Evolutionary conservation across 306 rosid genomes (phyloP), one percentile per base, ranked within the genome.

Genomic region (Psophocarpus tetragonolobus): DNA sequence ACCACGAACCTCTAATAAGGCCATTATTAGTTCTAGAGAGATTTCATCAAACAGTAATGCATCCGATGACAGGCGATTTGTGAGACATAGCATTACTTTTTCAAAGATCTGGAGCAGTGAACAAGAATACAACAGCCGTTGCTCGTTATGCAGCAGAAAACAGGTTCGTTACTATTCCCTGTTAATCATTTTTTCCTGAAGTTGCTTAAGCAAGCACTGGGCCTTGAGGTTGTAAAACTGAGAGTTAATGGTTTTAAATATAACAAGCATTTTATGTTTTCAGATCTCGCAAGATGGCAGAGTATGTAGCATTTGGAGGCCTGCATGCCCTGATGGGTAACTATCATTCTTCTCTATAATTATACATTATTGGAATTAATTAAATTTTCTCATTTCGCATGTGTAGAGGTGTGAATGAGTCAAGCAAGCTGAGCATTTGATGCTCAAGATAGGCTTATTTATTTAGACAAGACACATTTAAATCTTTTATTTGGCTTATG

Each of bases 31-130:
- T 76, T 87, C 88, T 4, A 89, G 96, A 78, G 90, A 87, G 79
- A 85, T 88, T 32, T 82, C 90, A 51, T 86, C 92, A 48, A 23
- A 61, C 87, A 76, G 88, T 60, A 79, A 85, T 53, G 71, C 88
- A 74, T 79, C 94, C 42, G 88, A 85, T 75, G 93, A 85, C 73
- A 82, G 82, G 54, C 87, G 83, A 76, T 95, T 92, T 78, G 87
- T 91, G 23, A 91, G 88, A 85, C 99, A 82, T 83, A 69, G 58
- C 54, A 87, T 92, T 56, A 92, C 82, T 75, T 95, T 95, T 86
- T 76, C 89, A 0, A 92, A 92, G 89, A 85, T 95, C 78, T 95
- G 99, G 97, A 91, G 96, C 91, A 95, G 99, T 45, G 97, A 95
- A 83, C 87, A 65, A 54, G 97, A 91, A 82, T 84, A 83, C 83